Base-by-base conservation (phyloP, 2,329 filamentous ascomycete genomes). In the Trichoderma asperellum region DNA sequence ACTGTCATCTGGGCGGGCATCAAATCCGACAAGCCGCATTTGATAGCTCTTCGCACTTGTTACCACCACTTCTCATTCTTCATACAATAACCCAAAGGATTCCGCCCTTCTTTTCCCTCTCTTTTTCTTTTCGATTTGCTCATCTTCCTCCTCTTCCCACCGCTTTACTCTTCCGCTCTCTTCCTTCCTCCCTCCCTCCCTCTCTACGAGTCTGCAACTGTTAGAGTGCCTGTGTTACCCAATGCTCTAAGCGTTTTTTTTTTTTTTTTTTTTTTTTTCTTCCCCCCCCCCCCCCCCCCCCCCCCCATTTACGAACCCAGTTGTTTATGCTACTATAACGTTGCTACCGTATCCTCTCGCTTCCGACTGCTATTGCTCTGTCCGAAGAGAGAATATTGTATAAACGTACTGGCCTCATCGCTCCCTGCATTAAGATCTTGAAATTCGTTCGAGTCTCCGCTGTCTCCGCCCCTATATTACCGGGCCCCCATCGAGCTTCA, bases 1-100 rank as follows among this genome's bases (percentile, higher is more conserved):
- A 62, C 65, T 11, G 57, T 62, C 65, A 68, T 68, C 65, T 62
- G 43, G 58, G 12, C 63, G 37, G 37, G 55, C 53, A 58, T n/a
- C 4, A 29, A 49, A 57, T 66, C 63, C 63, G 37, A 58, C 37
- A 49, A 58, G 53, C 61, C 24, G 62, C 62, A 58, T 52, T 47
- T 27, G 63, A 66, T 66, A 56, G 40, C 7, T 47, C 18, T 43
- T 27, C n/a, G 24, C 40, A 14, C 24, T 37, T 47, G 24, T 29
- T 34, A 27, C 29, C 10, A 16, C 27, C 8, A 12, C n/a, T 27
- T 49, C 34, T 49, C 40, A 4, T 24, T 29, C 55, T 43, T 34
- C 24, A 52, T 57, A 56, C 62, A 65, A 65, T 62, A 65, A 65
- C 62, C 62, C 52, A 32, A 37, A 27, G 35, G 8, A 34, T 43